These are phyloP conservation scores for Castanea crenata DNA, from an alignment of 306 rosid genomes.

Conservation along the genomic window DNA sequence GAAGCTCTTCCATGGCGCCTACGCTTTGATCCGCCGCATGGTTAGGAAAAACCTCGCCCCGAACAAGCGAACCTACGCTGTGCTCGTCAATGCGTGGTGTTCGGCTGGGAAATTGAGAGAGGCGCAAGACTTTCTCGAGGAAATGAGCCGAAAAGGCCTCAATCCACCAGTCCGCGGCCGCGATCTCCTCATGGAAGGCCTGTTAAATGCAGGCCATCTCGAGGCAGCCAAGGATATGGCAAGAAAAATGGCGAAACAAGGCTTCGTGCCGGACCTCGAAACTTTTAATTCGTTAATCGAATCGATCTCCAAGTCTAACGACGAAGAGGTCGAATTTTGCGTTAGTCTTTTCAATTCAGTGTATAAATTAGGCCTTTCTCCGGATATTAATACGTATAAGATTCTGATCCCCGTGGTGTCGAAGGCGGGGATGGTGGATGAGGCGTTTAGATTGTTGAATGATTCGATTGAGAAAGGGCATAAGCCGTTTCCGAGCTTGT, in stretches of 20 bases:
- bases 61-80: conserved; percentile 57
- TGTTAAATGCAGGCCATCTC: conserved; percentile 64
- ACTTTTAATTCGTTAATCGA: conserved; percentile 66
- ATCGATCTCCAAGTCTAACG: conserved; percentile 32
- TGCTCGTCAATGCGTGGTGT: conserved; percentile 89
- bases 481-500: conserved; percentile 72
- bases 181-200: conserved; percentile 81
- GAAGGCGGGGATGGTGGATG: conserved; percentile 58
- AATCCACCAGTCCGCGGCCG: conserved; percentile 87
- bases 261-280: conserved; percentile 58
- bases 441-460: conserved; percentile 66
- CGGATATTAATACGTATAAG: conserved; percentile 76
- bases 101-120: conserved; percentile 74
- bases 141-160: conserved; percentile 79
- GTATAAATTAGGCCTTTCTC: conserved; percentile 56
- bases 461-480: conserved; percentile 67
- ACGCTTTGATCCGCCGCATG: conserved; percentile 77
- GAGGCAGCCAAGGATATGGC: conserved; percentile 81
- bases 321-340: conserved; percentile 68
- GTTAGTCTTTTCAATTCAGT: conserved; percentile 53
- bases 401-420: conserved; percentile 66
- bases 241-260: conserved; percentile 66
- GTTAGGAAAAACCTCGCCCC: conserved; percentile 54
- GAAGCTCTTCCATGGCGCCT: conserved; percentile 78
- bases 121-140: conserved; percentile 64